These are phyloP conservation scores for Glycine tomentella DNA, from an alignment of 306 rosid species.

Conservation along the genomic window DNA sequence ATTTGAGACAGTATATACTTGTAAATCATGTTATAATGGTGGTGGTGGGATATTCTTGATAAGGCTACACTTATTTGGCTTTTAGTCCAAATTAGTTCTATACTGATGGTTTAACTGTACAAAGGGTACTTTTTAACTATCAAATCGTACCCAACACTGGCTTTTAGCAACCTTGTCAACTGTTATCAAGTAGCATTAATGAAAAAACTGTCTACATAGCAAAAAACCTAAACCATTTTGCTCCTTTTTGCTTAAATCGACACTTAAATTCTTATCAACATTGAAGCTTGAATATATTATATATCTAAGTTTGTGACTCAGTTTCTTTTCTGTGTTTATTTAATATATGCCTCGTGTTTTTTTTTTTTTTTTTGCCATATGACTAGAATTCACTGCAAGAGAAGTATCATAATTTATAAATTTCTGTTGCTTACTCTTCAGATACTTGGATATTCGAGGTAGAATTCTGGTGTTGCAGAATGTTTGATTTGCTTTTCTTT, in stretches of 20 bases:
- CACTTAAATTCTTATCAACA: too few relatives aligned
- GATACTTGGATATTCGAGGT: too few relatives aligned
- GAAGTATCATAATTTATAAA: not conserved
- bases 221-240: slow-evolving; percentile 1
- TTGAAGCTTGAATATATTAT: too few relatives aligned
- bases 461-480: too few relatives aligned
- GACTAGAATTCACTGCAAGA: not conserved
- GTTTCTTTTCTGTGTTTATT: not conserved
- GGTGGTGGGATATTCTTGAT: slow-evolving; percentile 29
- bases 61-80: slow-evolving; percentile 7
- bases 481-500: too few relatives aligned
- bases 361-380: not conserved
- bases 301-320: not conserved
- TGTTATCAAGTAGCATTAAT: not conserved
- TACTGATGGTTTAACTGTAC: slow-evolving; percentile 42
- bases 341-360: not conserved
- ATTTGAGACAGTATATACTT: slow-evolving; percentile 32
- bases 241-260: not conserved
- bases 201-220: not conserved
- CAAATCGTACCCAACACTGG: not conserved
- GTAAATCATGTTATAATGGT: slow-evolving; percentile 27
- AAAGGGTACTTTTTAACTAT: slow-evolving; percentile 33
- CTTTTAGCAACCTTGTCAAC: slow-evolving; percentile 2
- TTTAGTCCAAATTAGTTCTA: slow-evolving; percentile 8
- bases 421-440: too few relatives aligned